Conservation (phyloP, 225 moss, liverwort and hornwort genomes). For the Polytrichum commune region DNA sequence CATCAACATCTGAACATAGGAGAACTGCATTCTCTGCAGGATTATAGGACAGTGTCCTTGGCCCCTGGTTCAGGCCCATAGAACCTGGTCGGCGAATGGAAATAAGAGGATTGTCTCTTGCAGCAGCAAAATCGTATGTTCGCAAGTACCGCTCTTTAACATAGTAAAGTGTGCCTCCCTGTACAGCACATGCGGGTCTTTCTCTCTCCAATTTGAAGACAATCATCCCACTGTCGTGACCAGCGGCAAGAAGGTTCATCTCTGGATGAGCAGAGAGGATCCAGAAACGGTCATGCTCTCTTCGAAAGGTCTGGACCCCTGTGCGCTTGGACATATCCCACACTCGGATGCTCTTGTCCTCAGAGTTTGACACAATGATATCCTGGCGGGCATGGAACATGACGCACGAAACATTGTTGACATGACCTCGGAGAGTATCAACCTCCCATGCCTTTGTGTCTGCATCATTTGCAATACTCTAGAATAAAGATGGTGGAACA, state of each 20-base stretch:
- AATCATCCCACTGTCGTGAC: constrained; percentile 99
- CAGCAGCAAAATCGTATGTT: constrained; percentile 88
- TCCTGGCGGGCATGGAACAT: constrained; percentile 98
- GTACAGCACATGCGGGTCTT: constrained; percentile 95
- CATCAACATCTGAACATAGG: constrained; percentile 92
- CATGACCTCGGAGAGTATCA: constrained; percentile 89
- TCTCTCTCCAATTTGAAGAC: constrained; percentile 99
- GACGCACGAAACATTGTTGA: constrained; percentile 96
- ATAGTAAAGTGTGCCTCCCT: constrained; percentile 89
- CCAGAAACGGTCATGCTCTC: constrained; percentile 98
- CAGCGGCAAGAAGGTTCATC: constrained; percentile 97
- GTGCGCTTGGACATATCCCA: constrained; percentile 99
- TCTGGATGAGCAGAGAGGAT: constrained; percentile 95
- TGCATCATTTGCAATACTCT: constrained; percentile 20
- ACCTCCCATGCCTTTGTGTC: constrained; percentile 99
- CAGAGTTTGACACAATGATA: constrained; percentile 96
- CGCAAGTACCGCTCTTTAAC: constrained; percentile 95
- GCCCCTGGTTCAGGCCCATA: constrained; percentile 91
- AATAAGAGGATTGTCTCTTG: constrained; percentile 83
- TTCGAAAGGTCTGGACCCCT: constrained; percentile 95
- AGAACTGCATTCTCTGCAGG: constrained; percentile 94
- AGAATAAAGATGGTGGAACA: too few relatives aligned
- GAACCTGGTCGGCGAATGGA: constrained; percentile 86
- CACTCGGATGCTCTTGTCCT: constrained; percentile 96
- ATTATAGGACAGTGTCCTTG: constrained; percentile 91